Conservation (phyloP, 345 rosid species). For the Bruguiera parviflora region DNA sequence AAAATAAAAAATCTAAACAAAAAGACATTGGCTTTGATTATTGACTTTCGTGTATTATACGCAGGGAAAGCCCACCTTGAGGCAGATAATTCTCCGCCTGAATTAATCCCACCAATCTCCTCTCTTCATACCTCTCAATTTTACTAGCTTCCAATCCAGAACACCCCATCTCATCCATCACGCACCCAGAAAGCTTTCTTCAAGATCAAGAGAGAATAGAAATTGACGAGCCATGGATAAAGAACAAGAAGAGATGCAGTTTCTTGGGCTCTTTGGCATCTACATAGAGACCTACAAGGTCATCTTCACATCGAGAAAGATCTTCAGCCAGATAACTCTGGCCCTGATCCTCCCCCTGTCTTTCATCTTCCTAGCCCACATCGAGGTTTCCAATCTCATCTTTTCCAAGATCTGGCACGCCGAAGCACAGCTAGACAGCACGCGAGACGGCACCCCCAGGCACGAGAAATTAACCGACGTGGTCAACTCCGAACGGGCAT, state of each 20-base stretch:
- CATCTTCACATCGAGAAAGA: constrained; percentile 37
- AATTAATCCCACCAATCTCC: background rate
- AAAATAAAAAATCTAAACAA: background rate
- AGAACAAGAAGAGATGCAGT: constrained; percentile 61
- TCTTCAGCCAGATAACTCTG: constrained; percentile 47
- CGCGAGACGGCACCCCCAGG: constrained; percentile 21
- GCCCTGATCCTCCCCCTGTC: constrained; percentile 52
- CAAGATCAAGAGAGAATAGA: background rate
- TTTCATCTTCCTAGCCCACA: constrained; percentile 48
- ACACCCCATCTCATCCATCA: background rate
- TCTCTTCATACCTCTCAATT: background rate
- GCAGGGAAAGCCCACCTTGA: background rate
- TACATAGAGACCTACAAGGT: constrained; percentile 44
- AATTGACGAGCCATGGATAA: constrained; percentile 35
- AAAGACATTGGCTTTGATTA: background rate
- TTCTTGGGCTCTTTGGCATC: constrained; percentile 43
- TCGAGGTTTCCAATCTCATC: constrained; percentile 33
- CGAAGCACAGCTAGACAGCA: constrained; percentile 19
- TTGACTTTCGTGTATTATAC: background rate
- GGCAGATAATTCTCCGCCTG: background rate
- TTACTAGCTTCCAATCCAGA: too few relatives aligned
- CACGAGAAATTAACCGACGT: constrained; percentile 26
- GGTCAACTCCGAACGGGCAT: constrained; percentile 25
- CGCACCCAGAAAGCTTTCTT: background rate
- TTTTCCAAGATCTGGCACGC: constrained; percentile 16